phyloP scores from a whole-genome alignment of 495 filamentous ascomycete species.

The Cryomyces minteri region DNA sequence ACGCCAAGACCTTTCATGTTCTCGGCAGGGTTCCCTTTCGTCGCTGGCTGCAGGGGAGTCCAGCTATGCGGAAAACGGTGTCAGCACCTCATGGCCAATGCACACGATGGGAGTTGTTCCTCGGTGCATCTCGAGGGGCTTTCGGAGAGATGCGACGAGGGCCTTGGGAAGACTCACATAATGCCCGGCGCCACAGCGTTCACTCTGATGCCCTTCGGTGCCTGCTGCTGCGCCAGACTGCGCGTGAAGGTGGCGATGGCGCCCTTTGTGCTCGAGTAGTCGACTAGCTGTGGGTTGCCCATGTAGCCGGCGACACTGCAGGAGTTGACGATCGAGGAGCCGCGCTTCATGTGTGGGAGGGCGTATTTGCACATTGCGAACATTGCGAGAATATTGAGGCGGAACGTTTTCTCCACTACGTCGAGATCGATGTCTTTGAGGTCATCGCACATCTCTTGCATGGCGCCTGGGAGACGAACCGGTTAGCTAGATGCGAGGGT shows the following conservation, averaged over 20 bases:
- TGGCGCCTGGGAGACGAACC: constrained; percentile 1
- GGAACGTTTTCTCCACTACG: constrained; percentile 32
- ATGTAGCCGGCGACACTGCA: constrained; percentile 35
- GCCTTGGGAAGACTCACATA: constrained; percentile 22
- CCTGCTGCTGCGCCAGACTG: constrained; percentile 32
- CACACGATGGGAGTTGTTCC: too few species aligned
- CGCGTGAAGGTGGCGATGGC: constrained; percentile 42
- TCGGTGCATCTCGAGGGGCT: too few species aligned
- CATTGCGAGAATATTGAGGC: constrained; percentile 40
- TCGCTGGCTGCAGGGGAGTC: constrained; percentile 39
- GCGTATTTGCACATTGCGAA: constrained; percentile 41
- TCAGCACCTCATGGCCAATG: constrained; percentile 23
- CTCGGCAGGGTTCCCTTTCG: constrained; percentile 23
- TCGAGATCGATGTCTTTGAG: constrained; percentile 33
- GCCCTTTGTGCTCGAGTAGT: constrained; percentile 44
- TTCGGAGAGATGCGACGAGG: constrained; percentile 25
- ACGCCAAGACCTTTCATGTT: constrained; percentile 34
- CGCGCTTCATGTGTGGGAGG: constrained; percentile 10
- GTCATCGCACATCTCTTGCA: constrained; percentile 25
- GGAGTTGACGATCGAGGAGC: constrained; percentile 38
- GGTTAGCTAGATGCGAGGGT: neutral
- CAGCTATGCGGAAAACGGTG: constrained; percentile 23
- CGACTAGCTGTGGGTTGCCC: constrained; percentile 33
- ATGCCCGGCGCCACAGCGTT: constrained; percentile 42
- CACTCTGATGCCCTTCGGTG: constrained; percentile 40